These are phyloP conservation scores for Osmanthus fragrans DNA, from an alignment of 257 asterid genomes.

Conservation along the genomic window DNA sequence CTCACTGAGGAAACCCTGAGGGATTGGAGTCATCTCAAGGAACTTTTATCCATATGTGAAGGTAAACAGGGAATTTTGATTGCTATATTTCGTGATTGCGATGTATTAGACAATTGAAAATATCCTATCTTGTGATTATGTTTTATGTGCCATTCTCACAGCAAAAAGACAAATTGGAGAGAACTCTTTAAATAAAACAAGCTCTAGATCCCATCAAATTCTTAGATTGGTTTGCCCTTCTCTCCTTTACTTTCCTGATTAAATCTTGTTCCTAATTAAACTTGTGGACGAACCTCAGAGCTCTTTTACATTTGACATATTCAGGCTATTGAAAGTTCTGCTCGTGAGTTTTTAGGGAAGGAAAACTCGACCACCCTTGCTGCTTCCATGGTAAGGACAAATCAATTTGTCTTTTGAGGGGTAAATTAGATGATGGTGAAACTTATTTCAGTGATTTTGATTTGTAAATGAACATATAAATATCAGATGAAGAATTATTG, in stretches of 20 bases:
- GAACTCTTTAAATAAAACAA: slow-evolving; percentile 83
- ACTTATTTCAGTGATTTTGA: slow-evolving; percentile 16
- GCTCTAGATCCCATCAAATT: slow-evolving; percentile 99
- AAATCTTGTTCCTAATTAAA: neutral
- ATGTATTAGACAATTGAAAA: neutral
- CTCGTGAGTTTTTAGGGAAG: slow-evolving; percentile 93
- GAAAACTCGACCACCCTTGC: slow-evolving; percentile 94
- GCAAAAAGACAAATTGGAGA: slow-evolving; percentile 92
- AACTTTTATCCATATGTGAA: slow-evolving; percentile 84
- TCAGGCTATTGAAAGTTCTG: slow-evolving; percentile 98
- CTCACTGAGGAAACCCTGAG: slow-evolving; percentile 95
- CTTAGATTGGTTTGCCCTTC: slow-evolving; percentile 80
- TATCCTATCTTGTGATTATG: slow-evolving; percentile 5
- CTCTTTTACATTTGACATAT: slow-evolving; percentile 6
- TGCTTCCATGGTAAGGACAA: slow-evolving; percentile 81
- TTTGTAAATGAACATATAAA: slow-evolving; percentile 5
- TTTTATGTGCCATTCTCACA: slow-evolving; percentile 30
- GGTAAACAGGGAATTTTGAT: slow-evolving; percentile 41
- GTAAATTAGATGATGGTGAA: slow-evolving; percentile 24
- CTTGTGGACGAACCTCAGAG: neutral
- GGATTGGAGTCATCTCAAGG: slow-evolving; percentile 89
- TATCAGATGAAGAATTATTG: slow-evolving; percentile 10
- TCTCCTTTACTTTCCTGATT: slow-evolving; percentile 16
- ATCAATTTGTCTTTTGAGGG: slow-evolving; percentile 19
- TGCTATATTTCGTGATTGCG: neutral